A percentile compares a stretch with the other conserved stretches of the same genome.
Evolutionary conservation across 2,329 filamentous ascomycete genomes (phyloP).

Genomic region (Talaromyces sp.): DNA sequence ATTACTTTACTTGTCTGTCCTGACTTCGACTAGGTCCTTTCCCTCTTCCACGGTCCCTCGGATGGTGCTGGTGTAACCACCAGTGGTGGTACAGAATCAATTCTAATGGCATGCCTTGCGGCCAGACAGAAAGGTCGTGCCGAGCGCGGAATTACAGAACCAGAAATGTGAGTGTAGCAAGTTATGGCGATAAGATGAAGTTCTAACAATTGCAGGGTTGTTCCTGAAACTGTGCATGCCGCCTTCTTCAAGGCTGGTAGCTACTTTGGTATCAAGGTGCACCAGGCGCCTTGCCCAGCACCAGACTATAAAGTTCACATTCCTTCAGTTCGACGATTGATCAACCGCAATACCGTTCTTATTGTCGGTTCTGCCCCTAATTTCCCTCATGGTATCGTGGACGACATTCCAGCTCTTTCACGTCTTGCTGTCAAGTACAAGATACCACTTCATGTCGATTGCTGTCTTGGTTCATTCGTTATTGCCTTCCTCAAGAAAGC

Average conservation of each 20-base stretch:
- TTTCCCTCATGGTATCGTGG: conserved; percentile 97
- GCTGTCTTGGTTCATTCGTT: conserved; percentile 93
- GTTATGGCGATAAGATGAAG: background rate
- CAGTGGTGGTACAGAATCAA: conserved; percentile 91
- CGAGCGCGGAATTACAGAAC: conserved; percentile 84
- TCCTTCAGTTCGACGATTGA: conserved; percentile 70
- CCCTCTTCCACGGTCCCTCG: conserved; percentile 84
- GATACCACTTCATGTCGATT: conserved; percentile 91
- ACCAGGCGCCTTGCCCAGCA: conserved; percentile 81
- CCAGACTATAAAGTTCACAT: conserved; percentile 82
- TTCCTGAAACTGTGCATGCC: conserved; percentile 90
- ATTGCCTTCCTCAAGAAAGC: conserved; percentile 87
- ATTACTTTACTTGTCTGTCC: background rate
- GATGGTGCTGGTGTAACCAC: conserved; percentile 84
- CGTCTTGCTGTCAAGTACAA: conserved; percentile 74
- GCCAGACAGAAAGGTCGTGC: conserved; percentile 83
- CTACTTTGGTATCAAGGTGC: conserved; percentile 96
- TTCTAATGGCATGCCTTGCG: conserved; percentile 88
- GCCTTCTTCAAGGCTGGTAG: conserved; percentile 92
- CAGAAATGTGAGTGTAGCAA: conserved; percentile 74
- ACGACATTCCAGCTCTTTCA: conserved; percentile 84
- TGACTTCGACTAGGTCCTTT: conserved; percentile 51
- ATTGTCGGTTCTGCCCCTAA: conserved; percentile 94
- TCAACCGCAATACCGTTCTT: conserved; percentile 91
- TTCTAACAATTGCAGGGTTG: conserved; percentile 59